phyloP scores from a whole-genome alignment of 1,284 basidiomycete species.

The Kwoniella shivajii region DNA sequence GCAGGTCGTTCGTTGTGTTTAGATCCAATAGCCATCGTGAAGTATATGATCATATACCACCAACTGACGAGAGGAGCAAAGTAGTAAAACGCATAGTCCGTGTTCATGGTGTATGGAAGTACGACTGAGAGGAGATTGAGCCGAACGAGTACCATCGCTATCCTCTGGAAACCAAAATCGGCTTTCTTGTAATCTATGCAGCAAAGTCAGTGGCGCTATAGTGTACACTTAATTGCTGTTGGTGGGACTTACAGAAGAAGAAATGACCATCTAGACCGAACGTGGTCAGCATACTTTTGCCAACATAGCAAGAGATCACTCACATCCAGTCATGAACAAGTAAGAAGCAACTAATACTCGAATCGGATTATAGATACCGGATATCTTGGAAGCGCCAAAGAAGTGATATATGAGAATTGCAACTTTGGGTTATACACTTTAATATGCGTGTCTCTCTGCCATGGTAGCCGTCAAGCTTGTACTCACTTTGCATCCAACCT shows the following conservation, averaged over 20 bases:
- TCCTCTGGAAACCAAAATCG: constrained; percentile 74
- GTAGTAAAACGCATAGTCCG: constrained; percentile 84
- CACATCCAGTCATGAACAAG: constrained; percentile 65
- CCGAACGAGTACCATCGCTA: constrained; percentile 75
- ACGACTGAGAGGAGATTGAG: constrained; percentile 79
- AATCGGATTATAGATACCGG: constrained; percentile 86
- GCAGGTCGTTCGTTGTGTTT: constrained; percentile 69
- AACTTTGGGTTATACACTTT: constrained; percentile 57
- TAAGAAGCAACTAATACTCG: constrained; percentile 84
- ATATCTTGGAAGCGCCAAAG: constrained; percentile 78
- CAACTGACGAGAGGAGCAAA: constrained; percentile 74
- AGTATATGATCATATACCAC: constrained; percentile 76
- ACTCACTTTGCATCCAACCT: constrained; percentile 92
- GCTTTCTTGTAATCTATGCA: constrained; percentile 77
- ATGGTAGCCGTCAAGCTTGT: neutral
- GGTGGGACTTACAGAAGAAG: constrained; percentile 44
- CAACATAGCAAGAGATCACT: constrained; percentile 15
- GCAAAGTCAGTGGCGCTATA: constrained; percentile 55
- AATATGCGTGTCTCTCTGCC: constrained; percentile 5
- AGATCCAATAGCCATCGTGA: constrained; percentile 70
- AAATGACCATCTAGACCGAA: constrained; percentile 46
- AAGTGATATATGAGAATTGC: constrained; percentile 88
- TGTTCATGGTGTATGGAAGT: constrained; percentile 85
- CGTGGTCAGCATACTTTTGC: constrained; percentile 8
- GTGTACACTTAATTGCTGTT: neutral